Evolutionary conservation across 805 yeast genomes (phyloP).

Genomic region (Wickerhamomyces xylosicus): DNA sequence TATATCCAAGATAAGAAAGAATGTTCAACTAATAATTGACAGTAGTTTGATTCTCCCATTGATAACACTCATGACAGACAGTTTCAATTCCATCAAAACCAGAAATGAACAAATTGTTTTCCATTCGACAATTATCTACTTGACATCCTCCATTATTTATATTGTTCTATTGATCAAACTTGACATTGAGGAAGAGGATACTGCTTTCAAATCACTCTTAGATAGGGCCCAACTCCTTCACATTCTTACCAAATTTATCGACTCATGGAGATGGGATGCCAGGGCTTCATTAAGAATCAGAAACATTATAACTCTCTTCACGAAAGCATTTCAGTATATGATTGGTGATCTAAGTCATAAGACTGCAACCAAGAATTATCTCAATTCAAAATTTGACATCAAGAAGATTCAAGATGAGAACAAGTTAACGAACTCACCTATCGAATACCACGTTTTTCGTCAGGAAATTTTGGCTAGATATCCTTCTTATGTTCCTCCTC

Average conservation of each 20-base stretch:
- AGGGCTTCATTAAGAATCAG: constrained; percentile 37
- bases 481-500: constrained; percentile 56
- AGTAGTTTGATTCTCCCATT: constrained; percentile 5
- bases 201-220: constrained; percentile 8
- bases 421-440: constrained; percentile 52
- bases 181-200: constrained; percentile 3
- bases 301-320: constrained; percentile 40
- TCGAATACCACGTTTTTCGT: constrained; percentile 76
- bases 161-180: constrained; percentile 5
- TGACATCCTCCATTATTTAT: constrained; percentile 9
- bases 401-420: constrained; percentile 19
- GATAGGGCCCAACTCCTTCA: constrained; percentile 29
- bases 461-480: constrained; percentile 67
- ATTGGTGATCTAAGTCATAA: constrained; percentile 47
- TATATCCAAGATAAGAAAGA: constrained; percentile 3
- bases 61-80: constrained; percentile 1
- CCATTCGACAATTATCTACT: constrained; percentile 9
- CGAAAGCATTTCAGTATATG: constrained; percentile 44
- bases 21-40: constrained; percentile 4
- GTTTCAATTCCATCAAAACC: constrained; percentile 4
- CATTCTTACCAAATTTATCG: constrained; percentile 39
- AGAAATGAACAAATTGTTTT: constrained; percentile 2
- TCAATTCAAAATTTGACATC: constrained; percentile 30
- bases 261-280: constrained; percentile 56
- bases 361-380: constrained; percentile 32